A percentile compares a stretch with the other conserved stretches of the same genome.
phyloP scores from a whole-genome alignment of 306 rosid species.

The Citrullus amarus region DNA sequence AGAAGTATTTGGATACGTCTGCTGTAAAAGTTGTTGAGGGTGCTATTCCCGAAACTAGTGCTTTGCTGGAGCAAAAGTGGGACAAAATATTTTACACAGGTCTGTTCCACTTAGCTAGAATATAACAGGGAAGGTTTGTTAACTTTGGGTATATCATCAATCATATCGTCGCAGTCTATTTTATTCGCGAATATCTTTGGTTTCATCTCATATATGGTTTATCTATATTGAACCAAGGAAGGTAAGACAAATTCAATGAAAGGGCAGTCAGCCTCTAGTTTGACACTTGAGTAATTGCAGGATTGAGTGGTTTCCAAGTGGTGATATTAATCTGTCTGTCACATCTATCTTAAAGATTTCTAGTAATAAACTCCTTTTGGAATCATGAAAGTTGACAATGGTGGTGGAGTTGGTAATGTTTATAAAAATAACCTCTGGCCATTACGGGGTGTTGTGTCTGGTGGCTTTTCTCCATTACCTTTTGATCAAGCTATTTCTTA shows the following conservation, averaged over 20 bases:
- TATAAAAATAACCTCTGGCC: neutral
- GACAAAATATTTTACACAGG: constrained; percentile 99
- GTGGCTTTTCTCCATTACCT: neutral
- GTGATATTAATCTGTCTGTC: neutral
- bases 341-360: neutral
- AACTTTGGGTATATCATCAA: neutral
- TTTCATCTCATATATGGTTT: neutral
- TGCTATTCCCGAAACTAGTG: constrained; percentile 68
- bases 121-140: neutral
- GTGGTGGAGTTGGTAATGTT: neutral
- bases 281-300: neutral
- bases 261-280: neutral
- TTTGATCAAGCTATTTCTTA: neutral
- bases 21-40: constrained; percentile 80
- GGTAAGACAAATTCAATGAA: neutral
- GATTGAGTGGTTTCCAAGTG: neutral
- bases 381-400: too few species aligned
- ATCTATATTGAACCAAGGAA: neutral
- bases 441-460: neutral
- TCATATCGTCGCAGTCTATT: neutral
- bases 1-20: constrained; percentile 67
- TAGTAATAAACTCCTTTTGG: neutral
- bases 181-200: neutral
- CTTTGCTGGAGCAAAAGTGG: constrained; percentile 91
- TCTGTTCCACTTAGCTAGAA: constrained; percentile 10